These are phyloP conservation scores for Aspergillus heteromorphus DNA, from an alignment of 495 filamentous ascomycete genomes.

Conservation along the genomic window DNA sequence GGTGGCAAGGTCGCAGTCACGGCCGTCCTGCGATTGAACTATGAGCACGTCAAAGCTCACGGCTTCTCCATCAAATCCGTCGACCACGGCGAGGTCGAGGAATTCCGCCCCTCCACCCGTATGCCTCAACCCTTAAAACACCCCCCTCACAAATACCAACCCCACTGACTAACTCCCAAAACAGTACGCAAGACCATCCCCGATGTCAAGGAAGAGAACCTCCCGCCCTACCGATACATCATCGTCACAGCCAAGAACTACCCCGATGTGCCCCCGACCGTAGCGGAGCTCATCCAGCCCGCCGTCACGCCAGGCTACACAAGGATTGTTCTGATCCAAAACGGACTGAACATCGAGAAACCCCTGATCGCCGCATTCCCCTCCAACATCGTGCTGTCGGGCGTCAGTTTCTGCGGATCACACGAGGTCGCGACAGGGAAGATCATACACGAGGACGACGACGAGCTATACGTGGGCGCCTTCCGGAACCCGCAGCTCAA, in stretches of 20 bases:
- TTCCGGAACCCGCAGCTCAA: conserved; percentile 33
- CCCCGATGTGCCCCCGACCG: conserved; percentile 35
- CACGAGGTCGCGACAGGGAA: conserved; percentile 39
- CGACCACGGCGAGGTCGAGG: conserved; percentile 21
- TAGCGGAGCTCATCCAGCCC: conserved; percentile 41
- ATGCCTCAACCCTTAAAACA: neutral
- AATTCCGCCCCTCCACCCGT: conserved; percentile 19
- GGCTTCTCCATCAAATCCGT: conserved; percentile 50
- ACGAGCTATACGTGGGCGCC: conserved; percentile 38
- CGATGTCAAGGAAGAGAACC: conserved; percentile 22
- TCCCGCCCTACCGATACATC: conserved; percentile 42
- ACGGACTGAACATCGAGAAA: conserved; percentile 58
- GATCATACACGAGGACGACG: conserved; percentile 41
- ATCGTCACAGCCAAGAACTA: conserved; percentile 40
- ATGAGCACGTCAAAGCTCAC: conserved; percentile 36
- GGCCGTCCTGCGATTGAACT: conserved; percentile 53
- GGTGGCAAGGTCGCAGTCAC: conserved; percentile 37
- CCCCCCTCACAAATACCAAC: neutral
- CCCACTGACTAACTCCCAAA: neutral
- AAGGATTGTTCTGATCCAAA: conserved; percentile 54
- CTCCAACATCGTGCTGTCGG: conserved; percentile 45
- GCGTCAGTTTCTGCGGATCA: conserved; percentile 47
- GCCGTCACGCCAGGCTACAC: conserved; percentile 47
- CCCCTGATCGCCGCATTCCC: conserved; percentile 42
- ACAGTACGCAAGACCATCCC: conserved; percentile 36